A percentile compares a stretch with the other conserved stretches of the same genome.
These are phyloP conservation scores for Lodderomyces orthopsilosis DNA, from an alignment of 1,139 yeast species.

Conservation along the genomic window DNA sequence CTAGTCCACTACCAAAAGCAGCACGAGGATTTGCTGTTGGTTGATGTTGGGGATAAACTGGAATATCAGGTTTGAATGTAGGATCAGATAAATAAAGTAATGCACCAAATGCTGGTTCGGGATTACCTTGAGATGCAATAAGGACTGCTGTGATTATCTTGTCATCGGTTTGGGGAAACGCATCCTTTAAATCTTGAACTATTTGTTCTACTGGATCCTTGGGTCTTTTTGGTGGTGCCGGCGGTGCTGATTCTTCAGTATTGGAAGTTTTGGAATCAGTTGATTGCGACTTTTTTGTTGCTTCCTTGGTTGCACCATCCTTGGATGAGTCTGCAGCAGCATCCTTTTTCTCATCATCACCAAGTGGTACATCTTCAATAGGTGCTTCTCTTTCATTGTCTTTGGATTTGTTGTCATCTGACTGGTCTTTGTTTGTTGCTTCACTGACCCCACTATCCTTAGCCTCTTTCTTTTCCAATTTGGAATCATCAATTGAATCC, in stretches of 20 bases:
- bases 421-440: constrained; percentile 3
- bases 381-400: constrained; percentile 5
- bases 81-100: constrained; percentile 81
- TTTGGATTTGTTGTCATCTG: constrained; percentile 3
- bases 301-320: background rate
- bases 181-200: constrained; percentile 62
- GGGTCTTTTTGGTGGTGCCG: constrained; percentile 75
- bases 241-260: constrained; percentile 38
- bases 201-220: constrained; percentile 53
- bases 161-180: constrained; percentile 76
- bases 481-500: constrained; percentile 18
- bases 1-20: constrained; percentile 7
- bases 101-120: constrained; percentile 89
- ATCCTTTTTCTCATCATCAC: constrained; percentile 8
- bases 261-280: constrained; percentile 13
- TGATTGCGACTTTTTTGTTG: background rate
- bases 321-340: background rate
- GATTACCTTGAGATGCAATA: constrained; percentile 77
- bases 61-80: constrained; percentile 59
- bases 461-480: constrained; percentile 5
- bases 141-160: constrained; percentile 72
- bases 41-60: constrained; percentile 24
- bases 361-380: constrained; percentile 15
- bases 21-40: background rate
- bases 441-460: constrained; percentile 5